Base-by-base conservation (phyloP, 2,329 filamentous ascomycete species). In the Nemania bipapillata region DNA sequence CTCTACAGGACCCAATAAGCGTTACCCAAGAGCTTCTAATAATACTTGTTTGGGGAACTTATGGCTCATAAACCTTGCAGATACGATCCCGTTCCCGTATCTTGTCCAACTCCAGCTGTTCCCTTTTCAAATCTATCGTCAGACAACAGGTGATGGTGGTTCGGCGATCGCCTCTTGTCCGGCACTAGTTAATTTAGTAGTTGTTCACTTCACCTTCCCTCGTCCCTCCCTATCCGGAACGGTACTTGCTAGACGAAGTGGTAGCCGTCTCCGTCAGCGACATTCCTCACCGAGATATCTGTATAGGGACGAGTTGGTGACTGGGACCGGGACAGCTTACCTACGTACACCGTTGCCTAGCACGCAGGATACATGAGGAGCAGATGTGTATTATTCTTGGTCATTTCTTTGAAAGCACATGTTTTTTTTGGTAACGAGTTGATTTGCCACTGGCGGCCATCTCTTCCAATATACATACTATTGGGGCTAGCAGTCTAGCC, bases 1-100 rank as follows among this genome's bases (percentile, higher is more conserved):
- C 15, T 7, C 40, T 45, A 45, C 40, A 5, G 50, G 8, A 40
- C 37, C 58, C 7, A 60, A 55, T 60, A 17, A 45, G 60, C 11
- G 65, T 59, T 59, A 59, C 37, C 37, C 50, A 63, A 30, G 35
- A 6, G 17, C 65, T 65, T 56, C 65, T 60, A 56, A 64, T 68
- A 42, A 55, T 65, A 60, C 49, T 54, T 20, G 12, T 56, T 59
- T 59, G 42, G 22, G 62, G 15, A 65, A 49, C n/a, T n/a, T 40
- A 42, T 45, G 62, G 54, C 50, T 30, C 35, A 40, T 20, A 6
- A 37, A 50, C 63, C 57, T 57, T 70, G 68, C 69, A 69, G 66
- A 71, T 71, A 71, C 66, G 63, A 71, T 60, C 30, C 57, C 65
- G 62, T 58, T 66, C 49, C 69, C 66, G 66, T 71, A 67, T 65